Base-by-base conservation (phyloP, 805 yeast species). In the Lipomyces mesembrius region DNA sequence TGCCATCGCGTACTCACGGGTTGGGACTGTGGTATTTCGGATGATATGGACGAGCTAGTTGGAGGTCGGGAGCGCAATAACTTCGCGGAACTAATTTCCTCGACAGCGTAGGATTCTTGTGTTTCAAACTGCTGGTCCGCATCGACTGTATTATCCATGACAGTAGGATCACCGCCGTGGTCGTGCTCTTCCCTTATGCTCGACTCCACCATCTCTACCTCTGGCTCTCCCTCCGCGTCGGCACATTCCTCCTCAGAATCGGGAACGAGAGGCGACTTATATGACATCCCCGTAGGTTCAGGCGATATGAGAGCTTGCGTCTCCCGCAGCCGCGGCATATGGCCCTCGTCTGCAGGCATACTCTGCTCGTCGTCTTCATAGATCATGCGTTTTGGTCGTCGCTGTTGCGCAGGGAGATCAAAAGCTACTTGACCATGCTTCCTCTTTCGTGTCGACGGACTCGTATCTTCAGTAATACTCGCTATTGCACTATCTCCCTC, bases 1-100 rank as follows among this genome's bases (percentile, higher is more conserved):
- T 55, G 63, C 61, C 59, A 51, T 6, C 54, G 61, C 22, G 39
- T 9, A 29, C 29, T 9, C 32, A 25, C 55, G n/a, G n/a, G 17
- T 29, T 22, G 55, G 17, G 55, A 29, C n/a, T 6, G 17, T 25
- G 34, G 11, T 32, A 17, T 27, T 14, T 25, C 35, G 22, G 52
- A 53, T 9, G 63, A 51, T 12, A 7, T 25, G n/a, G 59, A 46
- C 53, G n/a, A 25, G 35, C 20, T 29, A 20, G 39, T 8, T n/a
- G 57, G 57, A 12, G 35, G 32, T 29, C 37, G 32, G 22, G 37
- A 34, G 25, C 57, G 57, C 37, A 54, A 17, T 17, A 54, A 54
- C 7, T 27, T 54, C 35, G 57, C 32, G 5, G 39, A 54, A 34
- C 37, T 54, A 32, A 54, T 17, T 54, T 54, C 57, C 39, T 25